Evolutionary conservation across 2,329 filamentous ascomycete species (phyloP).

Genomic region (Aspergillus latus): DNA sequence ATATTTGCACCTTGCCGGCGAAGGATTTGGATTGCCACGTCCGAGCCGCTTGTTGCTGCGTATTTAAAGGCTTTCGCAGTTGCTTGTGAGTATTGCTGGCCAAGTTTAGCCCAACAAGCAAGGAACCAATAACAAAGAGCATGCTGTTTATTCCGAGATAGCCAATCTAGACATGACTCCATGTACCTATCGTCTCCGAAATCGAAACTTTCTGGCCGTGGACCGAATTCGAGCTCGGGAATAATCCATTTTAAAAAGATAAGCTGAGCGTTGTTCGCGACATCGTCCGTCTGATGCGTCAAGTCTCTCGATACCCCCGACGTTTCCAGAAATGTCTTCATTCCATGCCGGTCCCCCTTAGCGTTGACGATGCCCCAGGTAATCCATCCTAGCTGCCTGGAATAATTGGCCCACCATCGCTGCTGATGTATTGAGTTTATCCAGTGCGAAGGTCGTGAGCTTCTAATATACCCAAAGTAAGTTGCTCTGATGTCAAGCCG

Average conservation of each 20-base stretch:
- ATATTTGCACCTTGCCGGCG: slow-evolving; percentile 20
- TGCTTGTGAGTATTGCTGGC: slow-evolving; percentile 4
- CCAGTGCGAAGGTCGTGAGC: slow-evolving; percentile 15
- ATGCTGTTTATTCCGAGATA: slow-evolving; percentile 4
- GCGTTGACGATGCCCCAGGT: slow-evolving; percentile 22
- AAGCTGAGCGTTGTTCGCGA: neutral
- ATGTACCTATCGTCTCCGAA: slow-evolving; percentile 3
- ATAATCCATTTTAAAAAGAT: slow-evolving; percentile 23
- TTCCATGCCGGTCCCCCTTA: neutral
- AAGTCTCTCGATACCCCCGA: neutral
- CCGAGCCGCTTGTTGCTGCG: slow-evolving; percentile 16
- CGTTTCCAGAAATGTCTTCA: neutral
- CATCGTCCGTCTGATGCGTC: neutral
- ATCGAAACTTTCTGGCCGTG: neutral
- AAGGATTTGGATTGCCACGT: slow-evolving; percentile 19
- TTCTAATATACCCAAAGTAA: slow-evolving; percentile 8
- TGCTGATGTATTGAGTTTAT: neutral
- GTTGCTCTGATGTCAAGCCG: slow-evolving; percentile 14
- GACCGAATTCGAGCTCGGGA: slow-evolving; percentile 4
- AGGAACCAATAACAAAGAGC: slow-evolving; percentile 23
- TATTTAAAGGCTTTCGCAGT: slow-evolving; percentile 13
- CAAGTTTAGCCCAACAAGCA: slow-evolving; percentile 19
- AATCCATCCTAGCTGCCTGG: slow-evolving; percentile 28
- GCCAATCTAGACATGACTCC: slow-evolving; percentile 18
- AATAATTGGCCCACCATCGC: slow-evolving; percentile 22